A percentile compares a stretch with the other conserved stretches of the same genome.
Conservation (phyloP, 345 rosid species). For the Syzygium oleosum region DNA sequence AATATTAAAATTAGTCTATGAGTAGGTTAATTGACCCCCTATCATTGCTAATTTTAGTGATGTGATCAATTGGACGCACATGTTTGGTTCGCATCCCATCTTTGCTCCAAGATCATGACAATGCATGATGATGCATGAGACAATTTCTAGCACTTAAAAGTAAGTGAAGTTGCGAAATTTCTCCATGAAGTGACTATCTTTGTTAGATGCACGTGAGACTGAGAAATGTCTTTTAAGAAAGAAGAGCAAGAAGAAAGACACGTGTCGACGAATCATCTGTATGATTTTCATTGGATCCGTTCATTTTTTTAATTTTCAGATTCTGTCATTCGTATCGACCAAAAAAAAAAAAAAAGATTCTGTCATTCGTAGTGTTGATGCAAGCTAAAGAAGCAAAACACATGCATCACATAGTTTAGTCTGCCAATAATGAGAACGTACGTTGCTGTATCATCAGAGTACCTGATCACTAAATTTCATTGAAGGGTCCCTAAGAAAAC, state of each 20-base stretch:
- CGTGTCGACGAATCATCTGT: neutral
- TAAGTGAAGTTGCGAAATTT: neutral
- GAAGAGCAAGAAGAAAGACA: neutral
- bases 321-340: neutral
- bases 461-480: neutral
- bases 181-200: neutral
- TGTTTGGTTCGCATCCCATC: neutral
- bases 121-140: neutral
- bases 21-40: neutral
- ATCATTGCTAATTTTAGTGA: neutral
- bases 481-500: neutral
- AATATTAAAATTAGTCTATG: neutral
- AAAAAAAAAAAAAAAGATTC: neutral
- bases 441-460: neutral
- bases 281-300: accelerated
- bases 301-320: neutral
- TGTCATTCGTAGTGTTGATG: neutral
- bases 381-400: neutral
- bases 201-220: neutral
- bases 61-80: neutral
- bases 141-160: neutral
- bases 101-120: neutral
- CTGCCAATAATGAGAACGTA: neutral
- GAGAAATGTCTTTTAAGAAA: neutral
- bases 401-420: neutral